A percentile compares a stretch with the other conserved stretches of the same genome.
Evolutionary conservation across 2,329 filamentous ascomycete species (phyloP).

Genomic region (Elsinoe fawcettii): DNA sequence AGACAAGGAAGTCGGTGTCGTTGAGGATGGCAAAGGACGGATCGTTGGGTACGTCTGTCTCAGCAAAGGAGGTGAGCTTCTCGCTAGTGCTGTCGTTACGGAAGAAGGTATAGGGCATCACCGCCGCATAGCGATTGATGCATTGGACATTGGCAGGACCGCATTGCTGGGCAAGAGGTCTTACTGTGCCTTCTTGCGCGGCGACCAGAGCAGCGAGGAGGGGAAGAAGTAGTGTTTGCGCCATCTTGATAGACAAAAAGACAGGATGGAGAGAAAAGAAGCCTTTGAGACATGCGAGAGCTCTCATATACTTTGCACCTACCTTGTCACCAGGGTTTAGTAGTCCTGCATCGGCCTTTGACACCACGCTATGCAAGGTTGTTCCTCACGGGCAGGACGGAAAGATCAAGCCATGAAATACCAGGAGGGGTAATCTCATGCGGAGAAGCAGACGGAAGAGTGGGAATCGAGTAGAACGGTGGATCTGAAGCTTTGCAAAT

Average conservation of each 20-base stretch:
- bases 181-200: conserved; percentile 8
- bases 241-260: neutral
- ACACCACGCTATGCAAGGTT: neutral
- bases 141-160: conserved; percentile 28
- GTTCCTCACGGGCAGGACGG: neutral
- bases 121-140: conserved; percentile 33
- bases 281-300: neutral
- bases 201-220: neutral
- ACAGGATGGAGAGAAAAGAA: neutral
- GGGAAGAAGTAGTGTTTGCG: neutral
- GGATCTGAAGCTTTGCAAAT: conserved; percentile 12
- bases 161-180: conserved; percentile 14
- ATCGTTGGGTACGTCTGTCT: conserved; percentile 26
- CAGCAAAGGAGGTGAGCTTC: conserved; percentile 35
- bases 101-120: conserved; percentile 34
- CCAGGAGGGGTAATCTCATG: conserved; percentile 6
- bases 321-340: neutral
- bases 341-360: conserved; percentile 3
- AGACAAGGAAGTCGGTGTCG: conserved; percentile 29
- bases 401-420: neutral
- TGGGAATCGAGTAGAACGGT: conserved; percentile 1
- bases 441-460: neutral
- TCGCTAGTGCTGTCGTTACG: conserved; percentile 29
- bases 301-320: neutral
- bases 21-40: conserved; percentile 26